Base-by-base conservation (phyloP, 257 asterid genomes). In the Leptodermis oblonga region DNA sequence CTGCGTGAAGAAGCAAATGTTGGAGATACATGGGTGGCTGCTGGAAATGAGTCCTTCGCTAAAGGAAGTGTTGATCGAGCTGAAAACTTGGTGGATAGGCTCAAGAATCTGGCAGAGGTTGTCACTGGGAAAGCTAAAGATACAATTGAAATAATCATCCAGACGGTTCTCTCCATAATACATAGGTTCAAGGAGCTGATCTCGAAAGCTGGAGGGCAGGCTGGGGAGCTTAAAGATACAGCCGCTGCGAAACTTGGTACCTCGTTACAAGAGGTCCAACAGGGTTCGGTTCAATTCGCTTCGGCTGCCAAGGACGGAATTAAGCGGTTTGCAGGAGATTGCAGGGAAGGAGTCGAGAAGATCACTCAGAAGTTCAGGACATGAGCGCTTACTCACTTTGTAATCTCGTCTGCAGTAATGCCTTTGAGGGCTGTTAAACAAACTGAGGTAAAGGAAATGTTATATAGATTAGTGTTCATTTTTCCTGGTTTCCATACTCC, bases 321-420 rank as follows among this genome's bases (percentile, higher is more conserved):
- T 10, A 89, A 85, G 79, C 87, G 97, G 13, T 82, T 83, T 12
- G 95, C 92, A 0, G 95, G 88, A 69, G 97, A 94, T 78, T 87
- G 96, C 85, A 91, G 82, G 82, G 95, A 79, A 52, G 97, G 97
- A 51, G 94, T 94, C 6, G 97, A 85, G 70, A 90, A 90, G 69
- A 66, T 94, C 59, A 84, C 98, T 1, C 97, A 89, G 71, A 89
- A 82, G 86, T 91, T 91, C 88, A 87, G 86, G 87, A 79, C 99
- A 69, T 91, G 86, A 93, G 62, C 20, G 66, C n/a, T 25, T 26
- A 22, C 18, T 18, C 60, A 48, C 42, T 14, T 60, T 49, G 22
- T 51, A 1, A 37, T 62, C 12, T 26, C 12, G 14, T 4, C 67
- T 62, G 39, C 42, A 42, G 43, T 41, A 54, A 30, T 28, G 17